These are phyloP conservation scores for Chlamydomonas eustigma DNA, from an alignment of 139 green algal species.

Conservation along the genomic window DNA sequence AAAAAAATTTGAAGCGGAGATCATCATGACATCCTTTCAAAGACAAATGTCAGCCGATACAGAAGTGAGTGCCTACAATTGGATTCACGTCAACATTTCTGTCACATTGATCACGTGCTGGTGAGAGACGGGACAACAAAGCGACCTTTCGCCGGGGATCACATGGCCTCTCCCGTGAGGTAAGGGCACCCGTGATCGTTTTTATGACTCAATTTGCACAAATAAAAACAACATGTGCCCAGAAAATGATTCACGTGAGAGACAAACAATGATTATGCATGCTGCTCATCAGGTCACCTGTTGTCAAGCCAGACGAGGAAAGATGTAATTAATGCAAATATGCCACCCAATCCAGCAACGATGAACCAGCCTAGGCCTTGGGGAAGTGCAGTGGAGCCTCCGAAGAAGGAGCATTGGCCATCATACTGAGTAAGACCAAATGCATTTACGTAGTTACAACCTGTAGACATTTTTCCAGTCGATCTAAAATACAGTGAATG, in stretches of 20 bases:
- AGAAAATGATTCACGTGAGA: neutral
- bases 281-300: neutral
- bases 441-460: constrained; percentile 12
- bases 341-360: constrained; percentile 18
- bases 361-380: constrained; percentile 33
- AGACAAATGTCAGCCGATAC: too few species aligned
- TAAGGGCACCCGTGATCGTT: neutral
- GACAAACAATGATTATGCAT: neutral
- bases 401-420: constrained; percentile 21
- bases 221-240: too few species aligned
- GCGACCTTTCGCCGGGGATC: neutral
- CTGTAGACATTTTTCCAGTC: too few species aligned
- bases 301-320: constrained; percentile 29
- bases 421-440: constrained; percentile 27
- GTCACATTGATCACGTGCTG: too few species aligned
- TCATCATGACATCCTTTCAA: too few species aligned
- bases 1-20: too few species aligned
- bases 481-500: too few species aligned
- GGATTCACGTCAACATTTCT: too few species aligned
- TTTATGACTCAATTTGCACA: neutral
- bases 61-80: too few species aligned
- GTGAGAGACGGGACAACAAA: too few species aligned
- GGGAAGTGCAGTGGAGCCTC: constrained; percentile 13
- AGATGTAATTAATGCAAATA: constrained; percentile 21
- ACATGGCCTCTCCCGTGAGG: neutral